These are phyloP conservation scores for Leccinum uliginosum DNA, from an alignment of 768 basidiomycete genomes.

Conservation along the genomic window DNA sequence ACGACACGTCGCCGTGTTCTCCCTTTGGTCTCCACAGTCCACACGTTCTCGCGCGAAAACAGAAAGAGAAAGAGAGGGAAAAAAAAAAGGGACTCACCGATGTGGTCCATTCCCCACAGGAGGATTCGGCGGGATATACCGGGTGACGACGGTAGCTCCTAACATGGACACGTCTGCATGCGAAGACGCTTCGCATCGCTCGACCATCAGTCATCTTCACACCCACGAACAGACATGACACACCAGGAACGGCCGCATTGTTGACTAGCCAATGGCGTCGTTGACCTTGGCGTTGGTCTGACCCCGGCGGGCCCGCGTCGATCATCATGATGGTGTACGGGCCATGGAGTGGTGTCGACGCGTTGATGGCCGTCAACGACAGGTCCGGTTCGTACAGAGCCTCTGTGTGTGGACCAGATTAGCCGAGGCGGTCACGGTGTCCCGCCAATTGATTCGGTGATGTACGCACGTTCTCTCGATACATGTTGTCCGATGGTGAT, in stretches of 20 bases:
- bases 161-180: conserved; percentile 39
- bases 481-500: conserved; percentile 57
- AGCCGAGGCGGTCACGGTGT: neutral
- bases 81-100: conserved; percentile 40
- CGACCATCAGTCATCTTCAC: neutral
- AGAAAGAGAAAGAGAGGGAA: too few relatives aligned
- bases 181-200: conserved; percentile 7
- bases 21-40: neutral
- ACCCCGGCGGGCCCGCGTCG: conserved; percentile 67
- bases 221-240: conserved; percentile 8
- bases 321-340: conserved; percentile 70
- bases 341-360: conserved; percentile 41
- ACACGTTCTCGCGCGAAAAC: neutral
- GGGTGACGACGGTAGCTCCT: conserved; percentile 49
- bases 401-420: conserved; percentile 38
- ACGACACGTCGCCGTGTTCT: neutral
- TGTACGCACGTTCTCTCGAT: conserved; percentile 49
- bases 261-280: conserved; percentile 84
- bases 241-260: conserved; percentile 48
- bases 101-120: conserved; percentile 68
- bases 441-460: neutral
- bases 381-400: conserved; percentile 51
- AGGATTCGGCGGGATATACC: conserved; percentile 71
- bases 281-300: conserved; percentile 51
- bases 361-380: conserved; percentile 46